A percentile compares a stretch with the other conserved stretches of the same genome.
Conservation (phyloP, 2,329 filamentous ascomycete genomes). For the Colletotrichum sansevieriae region DNA sequence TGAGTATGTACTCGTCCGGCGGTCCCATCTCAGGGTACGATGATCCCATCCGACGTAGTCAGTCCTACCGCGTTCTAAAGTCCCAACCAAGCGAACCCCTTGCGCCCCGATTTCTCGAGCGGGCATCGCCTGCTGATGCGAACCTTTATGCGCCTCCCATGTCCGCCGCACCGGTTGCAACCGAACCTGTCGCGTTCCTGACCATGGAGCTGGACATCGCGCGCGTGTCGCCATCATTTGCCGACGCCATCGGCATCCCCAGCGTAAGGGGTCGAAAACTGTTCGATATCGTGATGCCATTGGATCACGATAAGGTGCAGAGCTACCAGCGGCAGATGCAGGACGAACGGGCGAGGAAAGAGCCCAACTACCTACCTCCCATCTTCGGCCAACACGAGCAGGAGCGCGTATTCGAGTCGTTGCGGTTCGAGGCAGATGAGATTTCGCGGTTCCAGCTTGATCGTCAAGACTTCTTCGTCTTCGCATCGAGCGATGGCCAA, state of each 20-base stretch:
- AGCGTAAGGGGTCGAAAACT: conserved; percentile 64
- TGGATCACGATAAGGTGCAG: conserved; percentile 66
- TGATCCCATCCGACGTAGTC: conserved; percentile 59
- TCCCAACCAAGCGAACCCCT: conserved; percentile 64
- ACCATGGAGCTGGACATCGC: conserved; percentile 70
- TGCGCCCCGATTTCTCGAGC: conserved; percentile 64
- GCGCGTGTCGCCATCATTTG: conserved; percentile 68
- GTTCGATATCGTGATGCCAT: conserved; percentile 64
- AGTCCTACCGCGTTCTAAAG: conserved; percentile 67
- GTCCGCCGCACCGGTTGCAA: conserved; percentile 55
- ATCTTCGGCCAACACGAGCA: conserved; percentile 70
- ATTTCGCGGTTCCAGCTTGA: conserved; percentile 65
- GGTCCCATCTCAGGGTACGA: conserved; percentile 60
- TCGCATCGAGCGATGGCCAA: conserved; percentile 65
- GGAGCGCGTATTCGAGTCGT: conserved; percentile 65
- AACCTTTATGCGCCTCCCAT: conserved; percentile 62
- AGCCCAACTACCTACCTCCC: conserved; percentile 74
- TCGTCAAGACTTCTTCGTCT: conserved; percentile 67
- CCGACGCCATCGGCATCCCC: conserved; percentile 65
- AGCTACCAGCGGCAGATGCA: conserved; percentile 66
- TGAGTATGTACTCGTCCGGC: conserved; percentile 64
- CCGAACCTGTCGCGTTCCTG: conserved; percentile 70
- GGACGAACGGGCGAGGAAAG: conserved; percentile 68
- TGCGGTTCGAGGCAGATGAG: conserved; percentile 68
- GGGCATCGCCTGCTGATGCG: conserved; percentile 61